phyloP scores from a whole-genome alignment of 257 asterid genomes.

The Striga asiatica region DNA sequence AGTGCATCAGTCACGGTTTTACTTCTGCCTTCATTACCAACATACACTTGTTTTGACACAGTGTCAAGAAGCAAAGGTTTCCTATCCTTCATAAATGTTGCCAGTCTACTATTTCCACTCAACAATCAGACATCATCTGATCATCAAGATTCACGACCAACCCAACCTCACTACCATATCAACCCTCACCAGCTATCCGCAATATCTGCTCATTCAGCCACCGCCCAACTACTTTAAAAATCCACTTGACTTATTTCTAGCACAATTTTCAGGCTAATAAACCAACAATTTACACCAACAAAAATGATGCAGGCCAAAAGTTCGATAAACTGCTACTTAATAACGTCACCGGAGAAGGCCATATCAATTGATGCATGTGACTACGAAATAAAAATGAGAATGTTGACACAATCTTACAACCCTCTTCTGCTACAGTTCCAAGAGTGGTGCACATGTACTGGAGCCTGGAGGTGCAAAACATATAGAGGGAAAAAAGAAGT shows the following conservation, averaged over 20 bases:
- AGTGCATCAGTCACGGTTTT: neutral
- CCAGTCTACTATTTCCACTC: neutral
- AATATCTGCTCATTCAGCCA: conserved; percentile 2
- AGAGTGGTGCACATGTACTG: neutral
- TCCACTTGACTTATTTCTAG: neutral
- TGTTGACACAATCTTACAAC: neutral
- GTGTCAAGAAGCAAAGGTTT: neutral
- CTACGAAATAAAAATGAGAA: neutral
- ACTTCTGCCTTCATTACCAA: neutral
- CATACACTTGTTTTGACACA: neutral
- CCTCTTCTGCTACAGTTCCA: neutral
- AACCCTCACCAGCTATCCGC: neutral
- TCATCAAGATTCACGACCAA: neutral
- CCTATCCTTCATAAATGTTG: neutral
- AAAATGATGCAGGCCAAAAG: neutral
- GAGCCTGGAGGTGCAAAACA: neutral
- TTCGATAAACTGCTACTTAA: neutral
- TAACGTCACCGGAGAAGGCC: neutral
- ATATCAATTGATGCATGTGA: neutral
- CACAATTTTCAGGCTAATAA: neutral
- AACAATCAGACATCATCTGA: neutral
- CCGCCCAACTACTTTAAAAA: neutral
- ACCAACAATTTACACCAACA: neutral
- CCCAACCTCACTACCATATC: neutral
- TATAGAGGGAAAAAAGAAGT: neutral